Percentiles rank a stretch among this genome's conserved stretches.
Conservation (phyloP, 768 basidiomycete genomes). For the Multifurca ochricompacta region DNA sequence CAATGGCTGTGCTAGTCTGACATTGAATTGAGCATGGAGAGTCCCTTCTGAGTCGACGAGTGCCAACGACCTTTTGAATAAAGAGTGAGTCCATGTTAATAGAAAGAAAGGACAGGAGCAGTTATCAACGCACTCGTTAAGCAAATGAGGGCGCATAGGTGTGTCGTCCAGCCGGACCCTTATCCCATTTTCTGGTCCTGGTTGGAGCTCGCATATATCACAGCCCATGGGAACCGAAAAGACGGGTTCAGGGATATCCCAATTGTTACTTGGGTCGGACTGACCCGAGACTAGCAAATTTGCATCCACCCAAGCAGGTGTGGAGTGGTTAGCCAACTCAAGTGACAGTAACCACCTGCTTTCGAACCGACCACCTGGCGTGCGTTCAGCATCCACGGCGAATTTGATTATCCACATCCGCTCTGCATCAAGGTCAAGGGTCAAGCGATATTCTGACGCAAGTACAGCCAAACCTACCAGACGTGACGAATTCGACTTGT, state of each 20-base stretch:
- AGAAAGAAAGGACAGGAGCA: background rate
- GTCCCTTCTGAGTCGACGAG: conserved; percentile 22
- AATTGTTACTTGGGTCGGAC: background rate
- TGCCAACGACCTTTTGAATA: conserved; percentile 21
- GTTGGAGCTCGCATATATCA: background rate
- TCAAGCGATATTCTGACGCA: background rate
- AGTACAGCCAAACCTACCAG: conserved; percentile 29
- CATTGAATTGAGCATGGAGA: conserved; percentile 16
- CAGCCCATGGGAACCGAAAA: background rate
- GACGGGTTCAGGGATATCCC: background rate
- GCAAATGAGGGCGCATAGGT: conserved; percentile 7
- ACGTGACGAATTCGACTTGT: conserved; percentile 57
- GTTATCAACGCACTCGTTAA: conserved; percentile 34
- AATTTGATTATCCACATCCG: conserved; percentile 53
- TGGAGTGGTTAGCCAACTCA: conserved; percentile 45
- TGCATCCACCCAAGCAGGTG: conserved; percentile 51
- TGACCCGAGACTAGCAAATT: conserved; percentile 36
- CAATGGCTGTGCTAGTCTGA: background rate
- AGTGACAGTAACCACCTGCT: conserved; percentile 38
- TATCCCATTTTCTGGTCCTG: conserved; percentile 2
- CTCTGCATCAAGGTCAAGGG: conserved; percentile 28
- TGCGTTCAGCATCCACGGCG: conserved; percentile 17
- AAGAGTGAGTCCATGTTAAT: background rate
- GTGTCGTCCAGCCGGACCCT: conserved; percentile 2
- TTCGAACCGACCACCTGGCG: conserved; percentile 6